These are phyloP conservation scores for Botrytis fragariae DNA, from an alignment of 2,329 filamentous ascomycete genomes.

Conservation along the genomic window DNA sequence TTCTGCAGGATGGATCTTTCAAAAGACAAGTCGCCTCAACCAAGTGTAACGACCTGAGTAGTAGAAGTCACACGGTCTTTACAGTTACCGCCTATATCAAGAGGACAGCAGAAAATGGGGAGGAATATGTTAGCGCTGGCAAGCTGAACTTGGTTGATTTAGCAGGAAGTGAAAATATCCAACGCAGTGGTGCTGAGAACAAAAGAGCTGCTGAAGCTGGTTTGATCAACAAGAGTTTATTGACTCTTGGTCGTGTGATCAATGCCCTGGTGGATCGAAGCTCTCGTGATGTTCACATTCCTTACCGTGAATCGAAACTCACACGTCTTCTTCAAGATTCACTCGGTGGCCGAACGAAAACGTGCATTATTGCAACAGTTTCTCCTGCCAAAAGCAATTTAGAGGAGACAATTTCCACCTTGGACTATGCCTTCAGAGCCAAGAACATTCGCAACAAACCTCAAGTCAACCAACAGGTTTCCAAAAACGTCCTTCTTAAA, in stretches of 20 bases:
- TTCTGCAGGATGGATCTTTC: slow-evolving; percentile 84
- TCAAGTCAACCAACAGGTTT: slow-evolving; percentile 86
- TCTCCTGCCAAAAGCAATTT: slow-evolving; percentile 93
- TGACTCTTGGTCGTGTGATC: slow-evolving; percentile 94
- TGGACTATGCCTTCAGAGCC: slow-evolving; percentile 95
- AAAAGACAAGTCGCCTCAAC: slow-evolving; percentile 98
- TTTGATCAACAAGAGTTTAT: slow-evolving; percentile 94
- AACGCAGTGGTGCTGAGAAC: slow-evolving; percentile 94
- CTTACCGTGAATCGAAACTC: slow-evolving; percentile 89
- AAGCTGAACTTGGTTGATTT: slow-evolving; percentile 97
- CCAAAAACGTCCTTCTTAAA: slow-evolving; percentile 85
- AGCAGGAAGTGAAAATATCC: slow-evolving; percentile 96
- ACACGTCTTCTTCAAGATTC: slow-evolving; percentile 95
- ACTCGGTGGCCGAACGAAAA: slow-evolving; percentile 91
- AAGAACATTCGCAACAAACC: slow-evolving; percentile 99
- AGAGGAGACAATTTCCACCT: slow-evolving; percentile 95
- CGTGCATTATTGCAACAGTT: slow-evolving; percentile 96
- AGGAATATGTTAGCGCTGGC: slow-evolving; percentile 85
- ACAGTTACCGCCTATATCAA: slow-evolving; percentile 93
- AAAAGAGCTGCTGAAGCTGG: slow-evolving; percentile 95
- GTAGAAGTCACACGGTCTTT: slow-evolving; percentile 94
- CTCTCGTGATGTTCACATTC: slow-evolving; percentile 66
- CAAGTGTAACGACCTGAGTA: slow-evolving; percentile 99
- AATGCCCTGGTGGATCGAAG: slow-evolving; percentile 92
- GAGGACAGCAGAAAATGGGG: slow-evolving; percentile 73